phyloP scores from a whole-genome alignment of 495 filamentous ascomycete genomes.

The Xylaria palmicola region DNA sequence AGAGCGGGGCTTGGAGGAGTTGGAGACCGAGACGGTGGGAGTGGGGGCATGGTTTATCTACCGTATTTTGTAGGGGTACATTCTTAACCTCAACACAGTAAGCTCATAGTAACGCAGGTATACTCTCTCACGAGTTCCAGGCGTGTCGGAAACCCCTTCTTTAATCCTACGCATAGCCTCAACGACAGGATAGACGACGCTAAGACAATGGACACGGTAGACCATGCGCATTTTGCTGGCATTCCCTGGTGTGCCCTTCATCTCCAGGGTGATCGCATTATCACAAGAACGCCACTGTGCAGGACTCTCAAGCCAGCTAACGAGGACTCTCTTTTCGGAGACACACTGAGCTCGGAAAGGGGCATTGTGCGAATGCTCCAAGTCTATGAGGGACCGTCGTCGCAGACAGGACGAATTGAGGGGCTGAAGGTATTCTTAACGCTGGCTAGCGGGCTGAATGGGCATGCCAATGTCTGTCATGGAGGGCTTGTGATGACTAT shows the following conservation, averaged over 20 bases:
- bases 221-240: constrained; percentile 47
- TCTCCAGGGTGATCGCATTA: constrained; percentile 40
- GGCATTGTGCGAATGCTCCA: constrained; percentile 53
- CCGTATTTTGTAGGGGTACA: no score
- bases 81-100: no score
- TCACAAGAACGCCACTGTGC: constrained; percentile 36
- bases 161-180: not conserved
- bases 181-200: not conserved
- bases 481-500: constrained; percentile 62
- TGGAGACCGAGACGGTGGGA: no score
- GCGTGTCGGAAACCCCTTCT: no score
- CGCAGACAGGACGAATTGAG: constrained; percentile 31
- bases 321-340: constrained; percentile 57
- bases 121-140: not conserved
- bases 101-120: no score
- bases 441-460: constrained; percentile 57
- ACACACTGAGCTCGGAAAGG: constrained; percentile 51
- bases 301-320: constrained; percentile 41
- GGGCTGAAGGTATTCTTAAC: constrained; percentile 49
- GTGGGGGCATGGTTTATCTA: no score
- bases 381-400: constrained; percentile 39
- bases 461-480: constrained; percentile 56
- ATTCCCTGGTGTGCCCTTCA: constrained; percentile 60
- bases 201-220: constrained; percentile 16
- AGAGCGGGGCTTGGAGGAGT: no score